Evolutionary conservation across 495 filamentous ascomycete genomes (phyloP).

Genomic region (Aspergillus funiculosus): DNA sequence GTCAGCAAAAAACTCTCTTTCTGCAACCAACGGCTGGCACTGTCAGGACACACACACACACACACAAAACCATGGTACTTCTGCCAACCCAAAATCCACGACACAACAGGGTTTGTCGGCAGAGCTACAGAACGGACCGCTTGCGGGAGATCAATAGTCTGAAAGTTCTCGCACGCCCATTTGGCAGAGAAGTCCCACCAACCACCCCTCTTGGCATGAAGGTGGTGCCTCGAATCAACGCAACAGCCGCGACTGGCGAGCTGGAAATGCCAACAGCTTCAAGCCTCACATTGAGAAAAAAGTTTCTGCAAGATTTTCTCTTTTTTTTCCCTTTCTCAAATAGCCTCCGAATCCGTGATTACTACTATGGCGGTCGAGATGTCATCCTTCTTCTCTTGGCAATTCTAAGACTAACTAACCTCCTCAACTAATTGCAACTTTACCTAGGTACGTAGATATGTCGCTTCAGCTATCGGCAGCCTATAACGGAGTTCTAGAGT

Average conservation of each 20-base stretch:
- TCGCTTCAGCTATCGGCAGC: too few relatives aligned
- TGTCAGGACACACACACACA: too few relatives aligned
- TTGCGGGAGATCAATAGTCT: slow-evolving; percentile 17
- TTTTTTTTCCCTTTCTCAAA: slow-evolving; percentile 1
- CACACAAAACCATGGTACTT: not conserved
- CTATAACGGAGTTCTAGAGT: too few relatives aligned
- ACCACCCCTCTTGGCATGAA: slow-evolving; percentile 1
- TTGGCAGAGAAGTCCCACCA: not conserved
- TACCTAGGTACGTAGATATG: too few relatives aligned
- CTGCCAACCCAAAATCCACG: not conserved
- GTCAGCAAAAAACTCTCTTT: too few relatives aligned
- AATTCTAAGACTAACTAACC: too few relatives aligned
- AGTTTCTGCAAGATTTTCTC: slow-evolving; percentile 3
- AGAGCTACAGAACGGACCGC: slow-evolving; percentile 21
- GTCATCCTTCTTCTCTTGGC: too few relatives aligned
- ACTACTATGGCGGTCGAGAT: too few relatives aligned
- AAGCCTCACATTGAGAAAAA: not conserved
- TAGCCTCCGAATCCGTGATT: slow-evolving; percentile 6
- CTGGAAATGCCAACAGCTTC: slow-evolving; percentile 1
- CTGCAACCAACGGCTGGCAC: too few relatives aligned
- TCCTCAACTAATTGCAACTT: too few relatives aligned
- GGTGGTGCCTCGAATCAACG: slow-evolving; percentile 5
- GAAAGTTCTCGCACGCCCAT: slow-evolving; percentile 1
- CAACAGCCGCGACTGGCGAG: slow-evolving; percentile 21
- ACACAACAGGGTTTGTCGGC: slow-evolving; percentile 10